Evolutionary conservation across 2,329 filamentous ascomycete species (phyloP).

Genomic region (Paradendryphiella salina): DNA sequence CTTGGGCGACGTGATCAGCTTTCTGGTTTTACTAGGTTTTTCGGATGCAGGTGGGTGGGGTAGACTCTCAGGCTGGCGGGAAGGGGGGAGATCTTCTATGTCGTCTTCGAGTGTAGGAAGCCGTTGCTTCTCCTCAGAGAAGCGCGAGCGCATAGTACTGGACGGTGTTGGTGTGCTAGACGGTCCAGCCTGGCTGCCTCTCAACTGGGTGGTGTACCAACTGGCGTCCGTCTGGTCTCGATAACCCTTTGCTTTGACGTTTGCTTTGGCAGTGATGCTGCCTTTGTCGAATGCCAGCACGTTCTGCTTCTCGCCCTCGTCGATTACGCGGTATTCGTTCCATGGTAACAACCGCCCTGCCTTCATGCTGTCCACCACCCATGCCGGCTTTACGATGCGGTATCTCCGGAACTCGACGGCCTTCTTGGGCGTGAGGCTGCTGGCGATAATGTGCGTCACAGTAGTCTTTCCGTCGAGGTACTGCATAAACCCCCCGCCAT

Average conservation of each 20-base stretch:
- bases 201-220: conserved; percentile 78
- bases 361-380: conserved; percentile 87
- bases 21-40: conserved; percentile 11
- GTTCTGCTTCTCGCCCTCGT: conserved; percentile 82
- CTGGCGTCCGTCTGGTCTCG: conserved; percentile 78
- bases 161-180: conserved; percentile 36
- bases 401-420: conserved; percentile 84
- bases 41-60: conserved; percentile 29
- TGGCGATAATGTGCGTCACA: conserved; percentile 94
- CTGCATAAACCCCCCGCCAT: conserved; percentile 94
- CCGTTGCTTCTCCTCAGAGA: conserved; percentile 20
- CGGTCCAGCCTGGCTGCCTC: conserved; percentile 33
- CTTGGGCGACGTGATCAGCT: conserved; percentile 38
- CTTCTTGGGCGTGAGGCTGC: conserved; percentile 88
- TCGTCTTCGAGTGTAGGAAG: conserved; percentile 34
- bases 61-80: conserved; percentile 35
- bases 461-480: conserved; percentile 94
- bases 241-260: conserved; percentile 66
- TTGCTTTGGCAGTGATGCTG: conserved; percentile 68
- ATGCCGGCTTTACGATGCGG: conserved; percentile 89
- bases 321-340: conserved; percentile 80
- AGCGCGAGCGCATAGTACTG: conserved; percentile 26
- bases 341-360: conserved; percentile 83
- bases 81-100: conserved; percentile 38
- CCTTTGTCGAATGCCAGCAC: conserved; percentile 67